These are phyloP conservation scores for Leccinum incarnatum DNA, from an alignment of 768 basidiomycete genomes.

Conservation along the genomic window DNA sequence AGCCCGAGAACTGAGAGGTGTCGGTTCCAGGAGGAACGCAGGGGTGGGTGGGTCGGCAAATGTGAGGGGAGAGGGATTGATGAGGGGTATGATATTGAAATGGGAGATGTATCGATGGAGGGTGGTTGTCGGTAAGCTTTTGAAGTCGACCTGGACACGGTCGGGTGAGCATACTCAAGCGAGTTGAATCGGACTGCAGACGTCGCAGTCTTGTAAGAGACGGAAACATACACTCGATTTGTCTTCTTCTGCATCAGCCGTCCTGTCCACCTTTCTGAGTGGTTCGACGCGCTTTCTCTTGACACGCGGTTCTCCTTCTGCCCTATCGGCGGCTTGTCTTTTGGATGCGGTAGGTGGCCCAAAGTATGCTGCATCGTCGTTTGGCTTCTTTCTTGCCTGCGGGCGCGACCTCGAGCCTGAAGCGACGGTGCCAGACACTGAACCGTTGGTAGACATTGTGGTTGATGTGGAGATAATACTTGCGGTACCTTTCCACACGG, in stretches of 20 bases:
- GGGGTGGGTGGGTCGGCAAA: slow-evolving; percentile 72
- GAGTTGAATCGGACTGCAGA: background rate
- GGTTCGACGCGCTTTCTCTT: slow-evolving; percentile 72
- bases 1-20: slow-evolving; percentile 44
- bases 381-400: slow-evolving; percentile 60
- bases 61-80: slow-evolving; percentile 68
- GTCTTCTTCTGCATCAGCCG: slow-evolving; percentile 30
- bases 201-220: slow-evolving; percentile 1
- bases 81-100: slow-evolving; percentile 66
- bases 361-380: slow-evolving; percentile 71
- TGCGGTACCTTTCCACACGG: slow-evolving; percentile 2
- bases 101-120: slow-evolving; percentile 72
- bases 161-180: slow-evolving; percentile 8
- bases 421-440: slow-evolving; percentile 23
- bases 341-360: slow-evolving; percentile 60
- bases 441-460: slow-evolving; percentile 27
- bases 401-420: slow-evolving; percentile 58
- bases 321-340: slow-evolving; percentile 62
- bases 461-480: background rate
- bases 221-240: slow-evolving; percentile 29
- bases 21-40: slow-evolving; percentile 50
- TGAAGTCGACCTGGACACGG: slow-evolving; percentile 65
- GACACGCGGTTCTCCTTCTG: slow-evolving; percentile 69
- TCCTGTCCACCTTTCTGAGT: slow-evolving; percentile 37
- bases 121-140: slow-evolving; percentile 59